Conservation (phyloP, 345 rosid species). For the Dovyalis caffra region DNA sequence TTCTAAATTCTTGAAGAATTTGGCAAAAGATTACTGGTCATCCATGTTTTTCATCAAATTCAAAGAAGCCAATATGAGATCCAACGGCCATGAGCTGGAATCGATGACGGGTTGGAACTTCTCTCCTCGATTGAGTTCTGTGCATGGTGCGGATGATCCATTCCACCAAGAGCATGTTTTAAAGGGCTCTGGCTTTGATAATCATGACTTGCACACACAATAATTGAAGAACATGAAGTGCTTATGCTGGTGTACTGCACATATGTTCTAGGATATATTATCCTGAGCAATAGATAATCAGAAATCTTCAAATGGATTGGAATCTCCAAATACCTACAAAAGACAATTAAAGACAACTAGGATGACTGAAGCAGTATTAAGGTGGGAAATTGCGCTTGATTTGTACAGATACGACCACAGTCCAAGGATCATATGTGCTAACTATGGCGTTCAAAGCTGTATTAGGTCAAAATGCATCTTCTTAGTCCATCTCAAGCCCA, state of each 20-base stretch:
- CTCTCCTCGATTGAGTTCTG: conserved; percentile 77
- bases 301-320: too few species aligned
- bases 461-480: too few species aligned
- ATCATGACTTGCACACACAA: conserved; percentile 4
- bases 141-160: conserved; percentile 76
- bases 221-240: not conserved
- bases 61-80: conserved; percentile 53
- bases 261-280: not conserved
- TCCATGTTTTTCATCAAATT: conserved; percentile 44
- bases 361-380: too few species aligned
- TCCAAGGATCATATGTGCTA: too few species aligned
- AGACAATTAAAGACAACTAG: too few species aligned
- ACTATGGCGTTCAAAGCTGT: too few species aligned
- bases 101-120: conserved; percentile 55
- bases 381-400: too few species aligned
- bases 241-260: not conserved
- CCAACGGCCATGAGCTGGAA: conserved; percentile 41
- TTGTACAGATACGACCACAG: too few species aligned
- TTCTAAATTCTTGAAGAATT: conserved; percentile 43
- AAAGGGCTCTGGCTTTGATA: conserved; percentile 35
- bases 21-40: conserved; percentile 42
- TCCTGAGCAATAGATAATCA: too few species aligned
- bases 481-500: too few species aligned
- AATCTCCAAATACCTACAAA: too few species aligned
- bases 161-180: conserved; percentile 62